Evolutionary conservation across 306 rosid genomes (phyloP).

Genomic region (Vigna nakashimae): DNA sequence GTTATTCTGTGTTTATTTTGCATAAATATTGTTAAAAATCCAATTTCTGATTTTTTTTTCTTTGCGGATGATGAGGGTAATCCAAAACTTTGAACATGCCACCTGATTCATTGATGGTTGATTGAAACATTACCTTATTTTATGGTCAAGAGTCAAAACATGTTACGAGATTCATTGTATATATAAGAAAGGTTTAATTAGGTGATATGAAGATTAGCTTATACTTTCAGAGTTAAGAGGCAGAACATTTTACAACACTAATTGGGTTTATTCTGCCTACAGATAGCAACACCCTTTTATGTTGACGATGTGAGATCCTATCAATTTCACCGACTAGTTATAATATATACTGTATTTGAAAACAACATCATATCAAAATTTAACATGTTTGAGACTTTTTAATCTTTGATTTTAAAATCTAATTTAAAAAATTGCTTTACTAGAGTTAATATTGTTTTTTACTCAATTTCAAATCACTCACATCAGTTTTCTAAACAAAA

Average conservation of each 20-base stretch:
- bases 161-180: conserved; percentile 6
- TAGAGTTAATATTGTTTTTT: too few relatives aligned
- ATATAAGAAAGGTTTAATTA: background rate
- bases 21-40: too few relatives aligned
- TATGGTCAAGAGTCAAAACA: conserved; percentile 6
- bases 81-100: background rate
- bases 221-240: background rate
- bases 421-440: too few relatives aligned
- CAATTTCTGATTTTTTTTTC: background rate
- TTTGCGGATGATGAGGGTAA: background rate
- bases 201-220: background rate
- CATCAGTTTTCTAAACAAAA: too few relatives aligned
- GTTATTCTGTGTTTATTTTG: too few relatives aligned
- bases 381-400: too few relatives aligned
- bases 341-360: background rate
- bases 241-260: background rate
- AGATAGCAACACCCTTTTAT: background rate
- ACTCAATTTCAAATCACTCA: too few relatives aligned
- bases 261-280: background rate
- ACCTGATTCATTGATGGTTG: background rate
- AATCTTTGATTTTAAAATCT: too few relatives aligned
- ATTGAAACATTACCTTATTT: background rate
- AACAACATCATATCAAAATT: background rate
- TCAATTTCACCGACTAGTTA: background rate
- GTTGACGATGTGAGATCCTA: background rate